These are phyloP conservation scores for Mrakia gelida DNA, from an alignment of 768 basidiomycete species.

Conservation along the genomic window DNA sequence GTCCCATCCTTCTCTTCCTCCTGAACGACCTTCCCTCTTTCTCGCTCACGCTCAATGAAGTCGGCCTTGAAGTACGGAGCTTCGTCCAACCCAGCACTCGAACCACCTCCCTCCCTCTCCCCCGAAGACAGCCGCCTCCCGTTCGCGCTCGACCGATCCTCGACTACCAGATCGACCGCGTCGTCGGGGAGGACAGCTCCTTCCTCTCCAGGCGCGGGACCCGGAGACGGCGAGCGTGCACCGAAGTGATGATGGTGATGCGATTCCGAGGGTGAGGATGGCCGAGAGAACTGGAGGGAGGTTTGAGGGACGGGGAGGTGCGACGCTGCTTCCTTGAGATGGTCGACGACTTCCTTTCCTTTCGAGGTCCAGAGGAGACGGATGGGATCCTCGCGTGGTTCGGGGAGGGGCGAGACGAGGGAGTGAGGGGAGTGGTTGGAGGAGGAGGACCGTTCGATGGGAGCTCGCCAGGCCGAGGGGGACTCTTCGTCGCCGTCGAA, in stretches of 20 bases:
- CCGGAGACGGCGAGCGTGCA: neutral
- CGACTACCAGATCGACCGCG: slow-evolving; percentile 81
- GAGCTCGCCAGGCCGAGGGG: slow-evolving; percentile 35
- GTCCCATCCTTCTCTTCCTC: neutral
- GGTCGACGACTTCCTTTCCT: slow-evolving; percentile 24
- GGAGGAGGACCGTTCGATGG: slow-evolving; percentile 34
- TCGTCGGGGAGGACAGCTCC: slow-evolving; percentile 47
- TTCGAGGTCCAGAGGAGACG: slow-evolving; percentile 22
- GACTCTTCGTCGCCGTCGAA: slow-evolving; percentile 42
- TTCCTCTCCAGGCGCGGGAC: neutral
- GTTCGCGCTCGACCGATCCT: slow-evolving; percentile 30
- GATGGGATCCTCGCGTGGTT: neutral
- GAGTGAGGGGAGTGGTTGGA: slow-evolving; percentile 21
- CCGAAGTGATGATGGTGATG: neutral
- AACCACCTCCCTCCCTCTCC: neutral
- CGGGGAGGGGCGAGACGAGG: neutral
- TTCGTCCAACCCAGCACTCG: neutral
- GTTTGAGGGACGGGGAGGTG: slow-evolving; percentile 34
- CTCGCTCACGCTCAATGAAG: slow-evolving; percentile 3
- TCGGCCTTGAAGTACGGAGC: neutral
- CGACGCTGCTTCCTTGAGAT: slow-evolving; percentile 8
- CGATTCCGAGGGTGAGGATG: slow-evolving; percentile 35
- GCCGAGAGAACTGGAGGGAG: slow-evolving; percentile 38
- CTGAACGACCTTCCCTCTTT: neutral
- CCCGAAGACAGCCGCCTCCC: neutral